Evolutionary conservation across 441 rosid species (phyloP), one percentile per base, ranked within the genome.

Genomic region (Corymbia calophylla): DNA sequence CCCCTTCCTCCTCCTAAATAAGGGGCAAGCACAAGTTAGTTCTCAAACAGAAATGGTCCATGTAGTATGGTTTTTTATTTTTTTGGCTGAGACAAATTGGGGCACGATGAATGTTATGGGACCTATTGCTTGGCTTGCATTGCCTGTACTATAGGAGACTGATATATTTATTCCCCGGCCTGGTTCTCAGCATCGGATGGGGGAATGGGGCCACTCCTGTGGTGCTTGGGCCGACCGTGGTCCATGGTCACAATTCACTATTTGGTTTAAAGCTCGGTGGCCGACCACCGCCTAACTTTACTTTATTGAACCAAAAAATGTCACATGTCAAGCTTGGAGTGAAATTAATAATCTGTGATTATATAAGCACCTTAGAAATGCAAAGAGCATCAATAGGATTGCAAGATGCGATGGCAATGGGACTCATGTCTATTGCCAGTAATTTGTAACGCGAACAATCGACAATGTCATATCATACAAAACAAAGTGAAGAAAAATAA

Each of bases 381-480:
- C 48, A 13, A 29, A 29, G 31, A 29, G 16, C 0, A 62, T 4
- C 10, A 2, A 27, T 31, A 1, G 49, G 7, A 21, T 11, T 11
- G 84, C 51, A 7, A 4, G 29, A 44, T 6, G 2, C 1, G 25
- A 19, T 8, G 25, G 7, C 16, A 77, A 73, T 7, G 9, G 1
- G 18, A 6, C 51, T 39, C n/a, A 3, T 77, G 84, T 1, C 3
- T 14, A 4, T 8, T 23, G n/a, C 18, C 2, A 0, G 2, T 7
- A 4, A 77, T 23, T 39, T 44, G 1, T 12, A 51, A 7, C 9
- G 5, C 1, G 6, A 44, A 44, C 18, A 13, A 44, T 13, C 16
- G 6, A 77, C 4, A 9, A 6, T 12, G n/a, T 23, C n/a, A 4
- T 23, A 13, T 73, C 17, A 23, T 23, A 9, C 5, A 25, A 13